A percentile compares a stretch with the other conserved stretches of the same genome.
Evolutionary conservation across 2,329 filamentous ascomycete species (phyloP).

Genomic region (Penicillium sp.): DNA sequence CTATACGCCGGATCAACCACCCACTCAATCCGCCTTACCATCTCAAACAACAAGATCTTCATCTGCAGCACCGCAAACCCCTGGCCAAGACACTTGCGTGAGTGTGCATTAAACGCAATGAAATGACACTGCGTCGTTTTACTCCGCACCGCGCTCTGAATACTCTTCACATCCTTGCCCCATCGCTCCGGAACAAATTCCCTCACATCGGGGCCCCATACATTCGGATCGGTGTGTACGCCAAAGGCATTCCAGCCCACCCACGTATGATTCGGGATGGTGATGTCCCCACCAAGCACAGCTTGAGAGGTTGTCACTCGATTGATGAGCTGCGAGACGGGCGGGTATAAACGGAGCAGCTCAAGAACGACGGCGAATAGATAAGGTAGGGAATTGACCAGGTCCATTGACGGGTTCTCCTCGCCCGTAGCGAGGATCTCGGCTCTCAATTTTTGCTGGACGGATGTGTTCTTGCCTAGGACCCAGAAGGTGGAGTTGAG

Average conservation of each 20-base stretch:
- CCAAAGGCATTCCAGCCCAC: conserved; percentile 47
- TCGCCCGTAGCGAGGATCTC: conserved; percentile 30
- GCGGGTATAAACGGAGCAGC: conserved; percentile 52
- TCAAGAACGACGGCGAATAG: conserved; percentile 52
- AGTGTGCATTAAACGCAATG: conserved; percentile 35
- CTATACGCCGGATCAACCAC: conserved; percentile 25
- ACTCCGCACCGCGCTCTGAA: conserved; percentile 28
- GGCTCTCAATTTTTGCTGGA: conserved; percentile 35
- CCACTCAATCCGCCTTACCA: conserved; percentile 24
- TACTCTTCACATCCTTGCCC: conserved; percentile 37
- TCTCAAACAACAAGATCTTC: conserved; percentile 29
- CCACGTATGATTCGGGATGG: conserved; percentile 42
- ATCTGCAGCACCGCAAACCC: conserved; percentile 34
- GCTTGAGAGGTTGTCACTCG: conserved; percentile 38
- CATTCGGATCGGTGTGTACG: conserved; percentile 39
- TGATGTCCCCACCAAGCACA: conserved; percentile 30
- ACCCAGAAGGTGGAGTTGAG: conserved; percentile 42
- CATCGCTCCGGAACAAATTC: conserved; percentile 43
- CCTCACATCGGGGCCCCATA: conserved; percentile 36
- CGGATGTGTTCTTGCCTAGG: conserved; percentile 36
- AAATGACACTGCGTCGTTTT: conserved; percentile 31
- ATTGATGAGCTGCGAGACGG: conserved; percentile 54
- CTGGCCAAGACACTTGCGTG: conserved; percentile 33
- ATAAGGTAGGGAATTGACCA: conserved; percentile 42
- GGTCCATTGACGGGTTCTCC: conserved; percentile 24